phyloP scores from a whole-genome alignment of 2,329 filamentous ascomycete species.

The Aspergillus neotritici region DNA sequence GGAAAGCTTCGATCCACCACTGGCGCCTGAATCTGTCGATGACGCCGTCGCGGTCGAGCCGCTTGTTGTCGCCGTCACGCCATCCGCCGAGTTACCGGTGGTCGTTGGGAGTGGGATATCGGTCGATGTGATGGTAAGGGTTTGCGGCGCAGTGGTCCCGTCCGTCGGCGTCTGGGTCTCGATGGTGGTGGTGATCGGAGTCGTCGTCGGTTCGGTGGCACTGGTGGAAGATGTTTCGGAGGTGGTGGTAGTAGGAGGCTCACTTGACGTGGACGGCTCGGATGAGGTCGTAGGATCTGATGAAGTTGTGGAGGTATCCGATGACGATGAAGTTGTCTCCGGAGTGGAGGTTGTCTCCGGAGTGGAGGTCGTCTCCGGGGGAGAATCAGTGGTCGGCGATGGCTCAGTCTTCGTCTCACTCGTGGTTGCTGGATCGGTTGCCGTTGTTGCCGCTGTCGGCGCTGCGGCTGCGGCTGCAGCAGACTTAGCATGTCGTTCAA shows the following conservation, averaged over 20 bases:
- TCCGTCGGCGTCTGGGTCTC: constrained; percentile 9
- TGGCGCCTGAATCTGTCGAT: constrained; percentile 18
- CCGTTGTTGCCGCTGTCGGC: too few species aligned
- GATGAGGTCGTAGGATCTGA: too few species aligned
- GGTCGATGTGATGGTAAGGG: constrained; percentile 16
- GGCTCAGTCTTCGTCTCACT: too few species aligned
- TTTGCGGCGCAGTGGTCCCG: constrained; percentile 7
- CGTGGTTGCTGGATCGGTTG: too few species aligned
- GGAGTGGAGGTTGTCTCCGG: too few species aligned
- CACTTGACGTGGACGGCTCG: not conserved
- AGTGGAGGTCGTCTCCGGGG: too few species aligned
- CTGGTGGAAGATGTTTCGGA: constrained; percentile 9
- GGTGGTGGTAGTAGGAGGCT: constrained; percentile 13
- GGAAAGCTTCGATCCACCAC: constrained; percentile 34
- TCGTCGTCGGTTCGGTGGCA: constrained; percentile 3
- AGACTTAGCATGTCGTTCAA: too few species aligned
- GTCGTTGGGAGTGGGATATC: constrained; percentile 8
- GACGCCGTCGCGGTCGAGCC: constrained; percentile 22
- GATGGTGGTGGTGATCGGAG: constrained; percentile 7
- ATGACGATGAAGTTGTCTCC: too few species aligned
- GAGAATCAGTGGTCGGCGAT: too few species aligned
- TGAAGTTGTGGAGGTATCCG: too few species aligned
- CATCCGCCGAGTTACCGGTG: constrained; percentile 15
- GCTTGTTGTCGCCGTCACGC: constrained; percentile 23
- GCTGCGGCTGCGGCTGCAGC: too few species aligned